phyloP scores from a whole-genome alignment of 805 yeast species.

The Candida broadrunensis region DNA sequence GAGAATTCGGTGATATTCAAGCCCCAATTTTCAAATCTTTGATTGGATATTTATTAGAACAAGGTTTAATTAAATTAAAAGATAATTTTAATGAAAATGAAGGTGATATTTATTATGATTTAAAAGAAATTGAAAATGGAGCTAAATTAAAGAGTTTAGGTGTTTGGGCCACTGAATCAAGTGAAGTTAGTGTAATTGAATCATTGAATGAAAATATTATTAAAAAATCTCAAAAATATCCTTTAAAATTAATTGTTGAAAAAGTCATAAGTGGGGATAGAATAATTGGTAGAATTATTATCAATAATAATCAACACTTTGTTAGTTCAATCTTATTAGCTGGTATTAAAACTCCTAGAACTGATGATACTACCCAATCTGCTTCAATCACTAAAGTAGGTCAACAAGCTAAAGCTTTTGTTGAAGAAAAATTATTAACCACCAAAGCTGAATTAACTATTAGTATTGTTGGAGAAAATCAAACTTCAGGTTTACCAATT shows the following conservation, averaged over 20 bases:
- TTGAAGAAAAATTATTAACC: slow-evolving; percentile 61
- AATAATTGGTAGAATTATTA: slow-evolving; percentile 55
- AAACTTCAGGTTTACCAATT: slow-evolving; percentile 56
- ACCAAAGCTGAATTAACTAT: slow-evolving; percentile 53
- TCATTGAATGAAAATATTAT: slow-evolving; percentile 29
- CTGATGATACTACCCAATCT: slow-evolving; percentile 44
- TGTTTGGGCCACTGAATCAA: slow-evolving; percentile 42
- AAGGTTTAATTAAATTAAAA: slow-evolving; percentile 63
- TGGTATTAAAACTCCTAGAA: slow-evolving; percentile 71
- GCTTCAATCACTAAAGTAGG: slow-evolving; percentile 57
- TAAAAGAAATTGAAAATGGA: slow-evolving; percentile 40
- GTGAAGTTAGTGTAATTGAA: slow-evolving; percentile 16
- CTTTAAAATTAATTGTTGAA: slow-evolving; percentile 63
- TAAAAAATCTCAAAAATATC: slow-evolving; percentile 34
- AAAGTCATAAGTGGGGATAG: slow-evolving; percentile 79
- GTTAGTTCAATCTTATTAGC: slow-evolving; percentile 64
- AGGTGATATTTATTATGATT: slow-evolving; percentile 33
- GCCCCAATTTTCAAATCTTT: slow-evolving; percentile 63
- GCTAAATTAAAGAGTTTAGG: slow-evolving; percentile 56
- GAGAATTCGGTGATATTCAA: slow-evolving; percentile 71
- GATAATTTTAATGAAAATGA: slow-evolving; percentile 46
- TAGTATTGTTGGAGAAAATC: slow-evolving; percentile 54
- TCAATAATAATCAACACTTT: slow-evolving; percentile 49
- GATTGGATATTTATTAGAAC: slow-evolving; percentile 50
- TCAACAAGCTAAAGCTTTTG: slow-evolving; percentile 61